phyloP scores from a whole-genome alignment of 116 monocot genomes.

The Posidonia oceanica region DNA sequence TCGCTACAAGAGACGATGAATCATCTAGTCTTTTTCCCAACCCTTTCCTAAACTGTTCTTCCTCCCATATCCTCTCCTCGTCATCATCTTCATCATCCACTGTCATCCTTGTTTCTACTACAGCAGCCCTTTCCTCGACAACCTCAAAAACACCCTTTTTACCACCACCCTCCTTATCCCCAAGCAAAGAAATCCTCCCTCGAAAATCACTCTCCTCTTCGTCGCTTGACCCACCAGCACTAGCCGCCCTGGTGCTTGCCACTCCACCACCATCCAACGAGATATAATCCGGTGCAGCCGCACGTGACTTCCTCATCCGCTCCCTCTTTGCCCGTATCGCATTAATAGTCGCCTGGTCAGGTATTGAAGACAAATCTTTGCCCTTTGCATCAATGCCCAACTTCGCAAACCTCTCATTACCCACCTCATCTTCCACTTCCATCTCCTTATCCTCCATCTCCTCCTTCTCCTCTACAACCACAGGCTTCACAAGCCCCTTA shows the following conservation, averaged over 20 bases:
- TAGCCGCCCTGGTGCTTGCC: conserved; percentile 22
- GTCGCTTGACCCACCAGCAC: conserved; percentile 55
- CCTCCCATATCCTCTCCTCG: conserved; percentile 24
- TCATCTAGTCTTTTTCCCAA: conserved; percentile 47
- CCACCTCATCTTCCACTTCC: conserved; percentile 3
- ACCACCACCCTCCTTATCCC: conserved; percentile 24
- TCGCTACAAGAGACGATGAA: conserved; percentile 12
- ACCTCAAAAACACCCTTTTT: conserved; percentile 65
- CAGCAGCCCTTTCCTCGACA: conserved; percentile 28
- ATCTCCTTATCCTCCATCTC: conserved; percentile 1
- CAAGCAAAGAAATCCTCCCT: conserved; percentile 62
- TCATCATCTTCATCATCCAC: conserved; percentile 12
- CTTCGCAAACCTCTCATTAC: conserved; percentile 14
- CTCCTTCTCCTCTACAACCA: not conserved
- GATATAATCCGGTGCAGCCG: conserved; percentile 64
- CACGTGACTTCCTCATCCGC: conserved; percentile 45
- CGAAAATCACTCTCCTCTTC: conserved; percentile 73
- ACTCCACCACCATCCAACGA: conserved; percentile 66
- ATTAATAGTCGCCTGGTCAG: conserved; percentile 63
- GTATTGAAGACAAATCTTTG: conserved; percentile 34
- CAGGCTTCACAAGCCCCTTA: conserved; percentile 17
- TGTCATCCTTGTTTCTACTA: conserved; percentile 35
- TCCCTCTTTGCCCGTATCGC: conserved; percentile 82
- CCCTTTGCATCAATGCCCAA: conserved; percentile 29
- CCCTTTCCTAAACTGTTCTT: conserved; percentile 27